phyloP scores from a whole-genome alignment of 2,329 filamentous ascomycete genomes.

The Colletotrichum sp. region DNA sequence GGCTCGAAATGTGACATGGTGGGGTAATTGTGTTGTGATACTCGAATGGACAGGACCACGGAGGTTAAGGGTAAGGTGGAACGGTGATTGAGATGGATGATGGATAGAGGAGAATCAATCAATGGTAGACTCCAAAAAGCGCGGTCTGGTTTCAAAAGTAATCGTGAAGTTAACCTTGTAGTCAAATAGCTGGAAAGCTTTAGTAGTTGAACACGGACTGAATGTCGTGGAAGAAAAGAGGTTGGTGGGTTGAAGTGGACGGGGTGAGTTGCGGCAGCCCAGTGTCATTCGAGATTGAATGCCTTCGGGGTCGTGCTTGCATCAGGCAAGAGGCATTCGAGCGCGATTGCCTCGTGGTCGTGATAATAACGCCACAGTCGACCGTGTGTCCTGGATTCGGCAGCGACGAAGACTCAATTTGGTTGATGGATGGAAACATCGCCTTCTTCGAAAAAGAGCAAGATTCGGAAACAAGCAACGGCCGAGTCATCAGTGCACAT shows the following conservation, averaged over 20 bases:
- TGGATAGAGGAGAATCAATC: neutral
- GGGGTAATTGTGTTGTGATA: accelerated
- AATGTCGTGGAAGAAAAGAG: neutral
- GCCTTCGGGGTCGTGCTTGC: neutral
- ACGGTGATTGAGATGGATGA: neutral
- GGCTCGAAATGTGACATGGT: neutral
- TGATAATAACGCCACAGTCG: accelerated
- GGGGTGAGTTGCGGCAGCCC: neutral
- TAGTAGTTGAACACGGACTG: neutral
- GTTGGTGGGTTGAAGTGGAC: neutral
- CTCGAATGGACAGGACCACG: neutral
- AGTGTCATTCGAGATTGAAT: neutral
- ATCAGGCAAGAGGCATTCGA: neutral
- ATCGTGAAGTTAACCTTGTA: neutral
- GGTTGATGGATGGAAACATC: neutral
- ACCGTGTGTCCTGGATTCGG: too few relatives aligned
- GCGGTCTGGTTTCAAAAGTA: neutral
- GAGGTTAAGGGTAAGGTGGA: neutral
- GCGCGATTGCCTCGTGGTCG: neutral
- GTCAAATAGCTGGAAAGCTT: neutral
- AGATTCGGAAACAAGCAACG: neutral
- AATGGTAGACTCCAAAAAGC: neutral
- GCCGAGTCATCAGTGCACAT: too few relatives aligned
- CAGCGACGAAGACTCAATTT: neutral
- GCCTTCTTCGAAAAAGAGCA: neutral